Conservation (phyloP, 495 filamentous ascomycete genomes). For the Penicillium verhagenii region DNA sequence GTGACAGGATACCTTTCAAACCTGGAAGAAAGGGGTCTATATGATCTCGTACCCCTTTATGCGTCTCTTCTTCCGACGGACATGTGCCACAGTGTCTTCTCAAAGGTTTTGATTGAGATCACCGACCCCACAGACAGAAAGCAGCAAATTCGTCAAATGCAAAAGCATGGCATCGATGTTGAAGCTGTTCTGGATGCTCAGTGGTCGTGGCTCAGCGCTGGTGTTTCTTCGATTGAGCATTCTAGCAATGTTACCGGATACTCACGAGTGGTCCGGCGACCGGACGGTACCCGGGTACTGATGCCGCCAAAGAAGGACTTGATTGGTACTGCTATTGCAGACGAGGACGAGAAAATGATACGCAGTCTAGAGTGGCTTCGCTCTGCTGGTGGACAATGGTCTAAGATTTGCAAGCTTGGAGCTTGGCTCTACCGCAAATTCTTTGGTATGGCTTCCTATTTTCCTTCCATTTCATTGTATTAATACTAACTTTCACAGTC, state of each 20-base stretch:
- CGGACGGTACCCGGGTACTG: conserved; percentile 33
- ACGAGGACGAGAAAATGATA: conserved; percentile 69
- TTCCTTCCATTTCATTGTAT: neutral
- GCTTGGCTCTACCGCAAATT: conserved; percentile 64
- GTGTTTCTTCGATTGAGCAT: conserved; percentile 34
- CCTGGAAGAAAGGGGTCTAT: conserved; percentile 64
- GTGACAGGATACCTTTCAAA: conserved; percentile 75
- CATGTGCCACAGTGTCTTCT: conserved; percentile 44
- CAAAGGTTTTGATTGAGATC: conserved; percentile 60
- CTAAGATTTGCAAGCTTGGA: conserved; percentile 65
- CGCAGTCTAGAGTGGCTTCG: conserved; percentile 83
- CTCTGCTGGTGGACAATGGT: conserved; percentile 66
- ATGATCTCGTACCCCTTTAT: conserved; percentile 81
- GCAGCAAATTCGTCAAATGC: conserved; percentile 51
- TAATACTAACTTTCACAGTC: conserved; percentile 16
- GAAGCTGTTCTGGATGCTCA: conserved; percentile 54
- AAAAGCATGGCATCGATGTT: conserved; percentile 52
- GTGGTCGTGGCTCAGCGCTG: conserved; percentile 46
- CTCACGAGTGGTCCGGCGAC: conserved; percentile 31
- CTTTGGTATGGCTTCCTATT: conserved; percentile 30
- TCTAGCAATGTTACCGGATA: conserved; percentile 29
- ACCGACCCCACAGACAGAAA: conserved; percentile 54
- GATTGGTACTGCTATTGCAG: conserved; percentile 59
- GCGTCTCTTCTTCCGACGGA: conserved; percentile 65
- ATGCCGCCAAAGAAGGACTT: conserved; percentile 58